Percentiles rank a stretch among this genome's conserved stretches.
Conservation (phyloP, 2,329 filamentous ascomycete species). For the Beauveria caledonica region DNA sequence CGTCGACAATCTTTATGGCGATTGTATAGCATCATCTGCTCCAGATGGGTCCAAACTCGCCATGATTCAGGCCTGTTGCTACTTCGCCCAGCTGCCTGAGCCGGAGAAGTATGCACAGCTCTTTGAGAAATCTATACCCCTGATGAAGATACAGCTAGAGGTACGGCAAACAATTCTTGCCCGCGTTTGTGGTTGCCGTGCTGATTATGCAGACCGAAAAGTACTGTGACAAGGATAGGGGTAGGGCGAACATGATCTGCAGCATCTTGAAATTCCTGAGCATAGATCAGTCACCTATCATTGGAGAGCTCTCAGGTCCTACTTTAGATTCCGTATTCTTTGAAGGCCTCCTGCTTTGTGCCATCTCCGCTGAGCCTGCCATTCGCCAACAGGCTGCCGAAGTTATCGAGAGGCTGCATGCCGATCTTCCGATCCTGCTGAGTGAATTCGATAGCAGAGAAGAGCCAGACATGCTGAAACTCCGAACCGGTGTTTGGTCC, state of each 20-base stretch:
- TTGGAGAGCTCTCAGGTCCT: conserved; percentile 23
- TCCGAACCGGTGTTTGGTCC: conserved; percentile 41
- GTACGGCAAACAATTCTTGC: conserved; percentile 26
- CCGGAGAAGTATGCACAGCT: conserved; percentile 44
- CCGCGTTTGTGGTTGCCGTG: not conserved
- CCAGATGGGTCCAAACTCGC: conserved; percentile 55
- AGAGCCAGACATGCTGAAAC: conserved; percentile 19
- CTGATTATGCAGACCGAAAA: conserved; percentile 10
- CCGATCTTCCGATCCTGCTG: conserved; percentile 21
- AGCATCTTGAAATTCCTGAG: conserved; percentile 49
- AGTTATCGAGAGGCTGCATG: conserved; percentile 41
- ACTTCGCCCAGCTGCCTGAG: conserved; percentile 49
- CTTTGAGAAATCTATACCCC: conserved; percentile 46
- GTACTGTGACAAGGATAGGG: conserved; percentile 12
- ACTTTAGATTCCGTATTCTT: conserved; percentile 29
- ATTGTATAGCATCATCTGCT: conserved; percentile 48
- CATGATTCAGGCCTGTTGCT: conserved; percentile 52
- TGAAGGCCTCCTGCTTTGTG: conserved; percentile 44
- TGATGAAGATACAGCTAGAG: conserved; percentile 49
- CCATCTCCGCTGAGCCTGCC: conserved; percentile 42
- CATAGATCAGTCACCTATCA: conserved; percentile 33
- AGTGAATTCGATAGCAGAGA: conserved; percentile 19
- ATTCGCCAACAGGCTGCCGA: conserved; percentile 40
- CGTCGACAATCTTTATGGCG: conserved; percentile 46
- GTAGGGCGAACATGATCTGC: conserved; percentile 18